phyloP scores from a whole-genome alignment of 2,329 filamentous ascomycete genomes.

The Periglandula ipomoeae region DNA sequence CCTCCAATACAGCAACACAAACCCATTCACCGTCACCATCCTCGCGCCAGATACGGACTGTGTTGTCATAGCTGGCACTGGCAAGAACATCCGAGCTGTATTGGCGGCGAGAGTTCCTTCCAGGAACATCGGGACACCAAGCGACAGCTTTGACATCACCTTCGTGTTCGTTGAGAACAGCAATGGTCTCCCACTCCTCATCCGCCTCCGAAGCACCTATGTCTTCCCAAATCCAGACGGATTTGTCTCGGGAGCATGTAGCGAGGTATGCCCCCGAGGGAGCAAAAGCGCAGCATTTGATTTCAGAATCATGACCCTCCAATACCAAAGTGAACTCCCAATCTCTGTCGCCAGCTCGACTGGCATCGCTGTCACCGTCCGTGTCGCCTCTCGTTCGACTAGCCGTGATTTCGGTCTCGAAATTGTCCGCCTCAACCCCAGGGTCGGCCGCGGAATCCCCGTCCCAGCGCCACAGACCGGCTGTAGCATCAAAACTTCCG shows the following conservation, averaged over 20 bases:
- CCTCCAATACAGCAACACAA: slow-evolving; percentile 72
- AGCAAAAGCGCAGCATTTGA: slow-evolving; percentile 70
- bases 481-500: slow-evolving; percentile 87
- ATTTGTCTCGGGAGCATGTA: slow-evolving; percentile 87
- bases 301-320: slow-evolving; percentile 91
- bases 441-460: slow-evolving; percentile 29
- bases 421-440: slow-evolving; percentile 15
- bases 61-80: slow-evolving; percentile 90
- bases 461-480: slow-evolving; percentile 70
- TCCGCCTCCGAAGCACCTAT: slow-evolving; percentile 63
- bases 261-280: slow-evolving; percentile 71
- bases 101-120: slow-evolving; percentile 33
- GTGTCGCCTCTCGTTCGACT: slow-evolving; percentile 3
- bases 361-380: slow-evolving; percentile 3
- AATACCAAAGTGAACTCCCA: slow-evolving; percentile 90
- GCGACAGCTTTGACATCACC: slow-evolving; percentile 90
- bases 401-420: slow-evolving; percentile 35
- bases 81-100: slow-evolving; percentile 66
- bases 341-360: slow-evolving; percentile 49
- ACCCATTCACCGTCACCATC: slow-evolving; percentile 87
- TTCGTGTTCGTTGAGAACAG: slow-evolving; percentile 87
- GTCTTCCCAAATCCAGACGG: slow-evolving; percentile 98
- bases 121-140: slow-evolving; percentile 70
- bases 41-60: slow-evolving; percentile 79
- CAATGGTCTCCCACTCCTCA: slow-evolving; percentile 94